Evolutionary conservation across 306 rosid genomes (phyloP).

Genomic region (Fragaria iinumae): DNA sequence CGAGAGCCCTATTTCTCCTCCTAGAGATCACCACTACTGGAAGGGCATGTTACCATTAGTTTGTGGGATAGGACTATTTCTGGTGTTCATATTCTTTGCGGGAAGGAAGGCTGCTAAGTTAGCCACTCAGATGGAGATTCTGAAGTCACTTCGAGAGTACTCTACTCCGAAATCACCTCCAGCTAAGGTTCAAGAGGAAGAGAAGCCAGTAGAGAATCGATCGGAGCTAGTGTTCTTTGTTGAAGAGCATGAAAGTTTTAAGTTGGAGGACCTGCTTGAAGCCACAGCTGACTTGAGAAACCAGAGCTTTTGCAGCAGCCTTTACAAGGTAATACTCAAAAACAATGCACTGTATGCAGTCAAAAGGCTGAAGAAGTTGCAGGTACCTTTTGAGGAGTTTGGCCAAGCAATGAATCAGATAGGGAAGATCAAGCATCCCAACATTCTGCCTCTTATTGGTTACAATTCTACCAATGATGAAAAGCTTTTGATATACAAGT

Average conservation of each 20-base stretch:
- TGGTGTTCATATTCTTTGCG: conserved; percentile 31
- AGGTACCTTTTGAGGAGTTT: conserved; percentile 57
- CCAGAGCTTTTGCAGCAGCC: conserved; percentile 53
- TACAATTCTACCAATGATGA: conserved; percentile 53
- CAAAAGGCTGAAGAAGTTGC: conserved; percentile 67
- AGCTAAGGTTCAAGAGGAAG: conserved; percentile 29
- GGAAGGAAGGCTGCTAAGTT: conserved; percentile 28
- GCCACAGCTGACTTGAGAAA: conserved; percentile 62
- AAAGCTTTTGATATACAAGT: conserved; percentile 65
- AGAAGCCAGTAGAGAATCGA: conserved; percentile 21
- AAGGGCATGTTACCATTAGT: background rate
- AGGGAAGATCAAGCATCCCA: conserved; percentile 54
- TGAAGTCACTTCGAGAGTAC: conserved; percentile 21
- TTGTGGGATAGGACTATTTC: conserved; percentile 30
- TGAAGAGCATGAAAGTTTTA: conserved; percentile 57
- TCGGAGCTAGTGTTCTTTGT: conserved; percentile 69
- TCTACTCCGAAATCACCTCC: conserved; percentile 29
- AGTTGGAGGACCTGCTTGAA: conserved; percentile 57
- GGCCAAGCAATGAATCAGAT: conserved; percentile 45
- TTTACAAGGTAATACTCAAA: conserved; percentile 59
- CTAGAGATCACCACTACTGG: too few relatives aligned
- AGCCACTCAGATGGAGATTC: conserved; percentile 13
- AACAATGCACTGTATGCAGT: conserved; percentile 56
- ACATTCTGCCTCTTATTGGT: conserved; percentile 65
- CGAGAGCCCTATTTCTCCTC: conserved; percentile 6